These are phyloP conservation scores for Cercospora janseana DNA, from an alignment of 2,329 filamentous ascomycete genomes.

Conservation along the genomic window DNA sequence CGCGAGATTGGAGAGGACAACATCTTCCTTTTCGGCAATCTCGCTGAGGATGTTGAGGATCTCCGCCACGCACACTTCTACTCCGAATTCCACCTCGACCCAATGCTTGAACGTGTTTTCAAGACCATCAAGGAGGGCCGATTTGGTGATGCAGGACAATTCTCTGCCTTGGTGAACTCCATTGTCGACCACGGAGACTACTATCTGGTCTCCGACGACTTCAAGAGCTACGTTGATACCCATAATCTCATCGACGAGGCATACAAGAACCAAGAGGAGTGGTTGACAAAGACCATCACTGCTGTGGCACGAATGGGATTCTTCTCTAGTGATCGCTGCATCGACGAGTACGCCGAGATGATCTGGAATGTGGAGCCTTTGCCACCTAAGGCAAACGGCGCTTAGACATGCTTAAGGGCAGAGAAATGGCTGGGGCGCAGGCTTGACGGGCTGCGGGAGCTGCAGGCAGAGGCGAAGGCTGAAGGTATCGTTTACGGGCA, in stretches of 20 bases:
- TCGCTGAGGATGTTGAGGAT: constrained; percentile 94
- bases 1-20: constrained; percentile 95
- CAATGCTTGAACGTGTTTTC: constrained; percentile 77
- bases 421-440: neutral
- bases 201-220: constrained; percentile 96
- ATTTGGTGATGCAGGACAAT: constrained; percentile 77
- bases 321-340: constrained; percentile 92
- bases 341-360: constrained; percentile 92
- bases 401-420: constrained; percentile 5
- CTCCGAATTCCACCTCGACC: constrained; percentile 72
- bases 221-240: constrained; percentile 89
- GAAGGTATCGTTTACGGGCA: neutral
- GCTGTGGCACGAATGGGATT: constrained; percentile 91
- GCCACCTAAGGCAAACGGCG: constrained; percentile 17
- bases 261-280: constrained; percentile 88
- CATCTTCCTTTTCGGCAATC: constrained; percentile 96
- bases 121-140: constrained; percentile 72
- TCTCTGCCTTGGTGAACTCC: constrained; percentile 77
- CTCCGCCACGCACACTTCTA: constrained; percentile 89
- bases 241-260: constrained; percentile 88
- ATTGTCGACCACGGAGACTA: constrained; percentile 94
- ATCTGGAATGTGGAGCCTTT: constrained; percentile 97
- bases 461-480: neutral
- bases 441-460: neutral
- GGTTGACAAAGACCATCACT: constrained; percentile 85